These are phyloP conservation scores for Madurella mycetomatis DNA, from an alignment of 2,329 filamentous ascomycete genomes.

Conservation along the genomic window DNA sequence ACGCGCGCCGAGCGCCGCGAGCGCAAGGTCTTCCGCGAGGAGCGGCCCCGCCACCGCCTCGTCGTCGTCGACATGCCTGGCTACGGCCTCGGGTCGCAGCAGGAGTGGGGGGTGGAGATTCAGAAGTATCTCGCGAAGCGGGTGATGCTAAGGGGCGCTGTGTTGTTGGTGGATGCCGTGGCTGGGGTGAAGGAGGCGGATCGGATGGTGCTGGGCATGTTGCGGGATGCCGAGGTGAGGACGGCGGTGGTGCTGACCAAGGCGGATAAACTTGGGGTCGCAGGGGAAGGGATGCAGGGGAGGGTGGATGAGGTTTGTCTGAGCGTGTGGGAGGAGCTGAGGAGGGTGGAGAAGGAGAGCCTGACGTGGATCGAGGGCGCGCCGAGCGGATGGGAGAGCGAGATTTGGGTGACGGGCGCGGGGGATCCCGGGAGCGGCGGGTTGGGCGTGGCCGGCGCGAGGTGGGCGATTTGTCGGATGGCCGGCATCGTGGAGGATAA, in stretches of 20 bases:
- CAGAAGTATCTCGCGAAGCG: constrained; percentile 46
- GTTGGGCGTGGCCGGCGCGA: constrained; percentile 31
- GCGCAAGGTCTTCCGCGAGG: constrained; percentile 28
- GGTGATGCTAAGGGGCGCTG: constrained; percentile 45
- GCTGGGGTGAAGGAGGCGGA: constrained; percentile 49
- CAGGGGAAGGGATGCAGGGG: constrained; percentile 8
- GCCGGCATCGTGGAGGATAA: constrained; percentile 30
- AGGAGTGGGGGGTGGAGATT: constrained; percentile 51
- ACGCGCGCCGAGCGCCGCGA: constrained; percentile 21
- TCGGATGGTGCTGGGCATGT: constrained; percentile 41
- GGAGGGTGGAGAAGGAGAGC: constrained; percentile 22
- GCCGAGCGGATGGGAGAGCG: constrained; percentile 30
- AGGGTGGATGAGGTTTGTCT: constrained; percentile 25
- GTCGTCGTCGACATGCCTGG: constrained; percentile 41
- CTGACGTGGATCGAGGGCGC: constrained; percentile 21
- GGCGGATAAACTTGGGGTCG: constrained; percentile 44
- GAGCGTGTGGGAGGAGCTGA: constrained; percentile 31
- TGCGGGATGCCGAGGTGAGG: constrained; percentile 42
- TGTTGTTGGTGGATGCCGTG: constrained; percentile 51
- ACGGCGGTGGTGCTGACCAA: constrained; percentile 54
- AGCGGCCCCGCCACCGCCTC: constrained; percentile 43
- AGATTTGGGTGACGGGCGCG: constrained; percentile 33
- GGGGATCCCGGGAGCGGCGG: constrained; percentile 30
- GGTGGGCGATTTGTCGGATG: constrained; percentile 33
- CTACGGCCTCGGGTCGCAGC: constrained; percentile 34